phyloP scores from a whole-genome alignment of 352 stramenopile genomes.

The Pythium insidiosum region DNA sequence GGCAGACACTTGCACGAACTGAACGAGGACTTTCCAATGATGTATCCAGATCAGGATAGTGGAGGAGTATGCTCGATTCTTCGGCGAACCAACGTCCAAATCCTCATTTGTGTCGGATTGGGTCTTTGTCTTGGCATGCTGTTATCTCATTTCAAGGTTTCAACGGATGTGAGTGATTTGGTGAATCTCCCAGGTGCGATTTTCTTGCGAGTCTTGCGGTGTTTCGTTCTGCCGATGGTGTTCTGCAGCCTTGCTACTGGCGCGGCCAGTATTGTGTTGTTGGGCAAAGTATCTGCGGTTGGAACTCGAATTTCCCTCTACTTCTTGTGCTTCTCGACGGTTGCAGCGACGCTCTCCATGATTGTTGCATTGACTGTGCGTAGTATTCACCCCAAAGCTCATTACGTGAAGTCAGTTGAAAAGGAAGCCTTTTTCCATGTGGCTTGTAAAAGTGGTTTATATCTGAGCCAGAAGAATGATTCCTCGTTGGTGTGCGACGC shows the following conservation, averaged over 20 bases:
- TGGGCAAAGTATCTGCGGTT: slow-evolving; percentile 54
- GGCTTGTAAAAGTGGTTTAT: slow-evolving; percentile 28
- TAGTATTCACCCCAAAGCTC: not conserved
- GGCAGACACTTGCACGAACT: too few species aligned
- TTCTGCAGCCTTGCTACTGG: slow-evolving; percentile 55
- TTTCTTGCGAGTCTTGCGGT: slow-evolving; percentile 40
- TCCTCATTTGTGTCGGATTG: slow-evolving; percentile 26
- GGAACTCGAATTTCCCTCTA: slow-evolving; percentile 39
- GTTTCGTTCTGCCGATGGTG: slow-evolving; percentile 56
- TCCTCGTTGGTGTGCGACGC: slow-evolving; percentile 16
- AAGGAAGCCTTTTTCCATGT: slow-evolving; percentile 21
- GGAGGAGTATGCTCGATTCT: not conserved
- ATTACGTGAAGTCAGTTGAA: not conserved
- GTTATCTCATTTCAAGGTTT: slow-evolving; percentile 26
- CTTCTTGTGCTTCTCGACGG: slow-evolving; percentile 34
- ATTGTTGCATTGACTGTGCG: slow-evolving; percentile 34
- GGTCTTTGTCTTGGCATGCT: slow-evolving; percentile 23
- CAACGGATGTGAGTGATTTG: slow-evolving; percentile 21
- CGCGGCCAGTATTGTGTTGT: slow-evolving; percentile 51
- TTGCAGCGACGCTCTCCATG: slow-evolving; percentile 27
- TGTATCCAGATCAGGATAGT: not conserved
- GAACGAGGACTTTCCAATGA: not conserved
- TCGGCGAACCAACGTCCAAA: slow-evolving; percentile 22
- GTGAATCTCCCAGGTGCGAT: slow-evolving; percentile 32
- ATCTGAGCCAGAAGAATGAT: slow-evolving; percentile 20